Evolutionary conservation across 345 rosid genomes (phyloP).

Genomic region (Euphorbia lathyris): DNA sequence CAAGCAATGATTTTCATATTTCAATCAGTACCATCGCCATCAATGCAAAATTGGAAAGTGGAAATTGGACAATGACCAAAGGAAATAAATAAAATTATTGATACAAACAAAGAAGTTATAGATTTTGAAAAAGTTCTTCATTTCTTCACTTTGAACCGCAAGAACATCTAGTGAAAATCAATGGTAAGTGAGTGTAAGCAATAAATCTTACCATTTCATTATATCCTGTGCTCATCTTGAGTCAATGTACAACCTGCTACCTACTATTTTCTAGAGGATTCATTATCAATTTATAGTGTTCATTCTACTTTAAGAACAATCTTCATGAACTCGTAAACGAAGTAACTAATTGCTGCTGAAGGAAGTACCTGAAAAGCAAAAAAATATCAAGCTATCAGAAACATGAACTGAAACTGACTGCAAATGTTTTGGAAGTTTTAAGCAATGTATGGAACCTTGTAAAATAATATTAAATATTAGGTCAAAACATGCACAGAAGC

Average conservation of each 20-base stretch:
- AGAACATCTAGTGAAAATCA: conserved; percentile 16
- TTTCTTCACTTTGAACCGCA: conserved; percentile 10
- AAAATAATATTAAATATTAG: background rate
- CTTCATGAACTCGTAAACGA: conserved; percentile 85
- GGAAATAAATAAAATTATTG: background rate
- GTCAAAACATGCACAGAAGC: background rate
- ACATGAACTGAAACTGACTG: background rate
- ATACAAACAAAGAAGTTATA: conserved; percentile 11
- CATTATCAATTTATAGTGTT: conserved; percentile 33
- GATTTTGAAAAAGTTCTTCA: conserved; percentile 1
- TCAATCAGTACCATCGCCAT: background rate
- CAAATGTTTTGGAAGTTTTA: background rate
- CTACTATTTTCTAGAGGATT: conserved; percentile 12
- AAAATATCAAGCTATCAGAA: conserved; percentile 12
- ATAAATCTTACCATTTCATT: conserved; percentile 24
- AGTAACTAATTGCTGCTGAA: conserved; percentile 78
- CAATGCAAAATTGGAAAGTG: background rate
- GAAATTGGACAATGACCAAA: conserved; percentile 1
- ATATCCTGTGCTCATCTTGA: conserved; percentile 19
- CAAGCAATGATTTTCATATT: background rate
- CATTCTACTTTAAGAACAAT: conserved; percentile 69
- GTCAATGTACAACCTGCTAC: conserved; percentile 22
- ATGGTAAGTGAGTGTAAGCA: conserved; percentile 15
- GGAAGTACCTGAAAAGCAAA: conserved; percentile 66
- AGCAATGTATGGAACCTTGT: background rate